Conservation (phyloP, 768 basidiomycete species). For the Boletellus sp. region DNA sequence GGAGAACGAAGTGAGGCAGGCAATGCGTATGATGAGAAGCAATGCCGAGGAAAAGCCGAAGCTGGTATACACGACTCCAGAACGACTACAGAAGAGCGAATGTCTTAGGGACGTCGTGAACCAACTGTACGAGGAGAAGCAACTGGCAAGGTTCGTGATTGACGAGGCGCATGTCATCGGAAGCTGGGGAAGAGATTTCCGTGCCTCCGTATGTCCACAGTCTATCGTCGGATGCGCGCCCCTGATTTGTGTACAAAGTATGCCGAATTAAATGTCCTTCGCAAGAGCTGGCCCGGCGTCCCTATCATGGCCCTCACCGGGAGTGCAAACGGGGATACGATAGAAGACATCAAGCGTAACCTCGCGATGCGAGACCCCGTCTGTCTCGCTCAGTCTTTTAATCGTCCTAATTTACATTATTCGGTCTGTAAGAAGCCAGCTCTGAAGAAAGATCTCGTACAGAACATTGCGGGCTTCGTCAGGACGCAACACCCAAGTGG, state of each 20-base stretch:
- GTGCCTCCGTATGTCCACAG: slow-evolving; percentile 61
- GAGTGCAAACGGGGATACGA: slow-evolving; percentile 78
- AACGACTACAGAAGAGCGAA: slow-evolving; percentile 69
- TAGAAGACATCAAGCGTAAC: slow-evolving; percentile 72
- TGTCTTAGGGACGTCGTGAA: slow-evolving; percentile 53
- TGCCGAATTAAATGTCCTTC: slow-evolving; percentile 59
- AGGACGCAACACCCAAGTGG: slow-evolving; percentile 49
- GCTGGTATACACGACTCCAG: slow-evolving; percentile 88
- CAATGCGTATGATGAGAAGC: slow-evolving; percentile 42
- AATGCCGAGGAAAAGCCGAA: slow-evolving; percentile 45
- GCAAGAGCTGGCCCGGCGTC: slow-evolving; percentile 68
- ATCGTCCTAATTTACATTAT: slow-evolving; percentile 89
- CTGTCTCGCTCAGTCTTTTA: slow-evolving; percentile 78
- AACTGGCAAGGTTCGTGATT: slow-evolving; percentile 85
- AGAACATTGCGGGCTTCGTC: slow-evolving; percentile 72
- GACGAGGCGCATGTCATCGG: slow-evolving; percentile 97
- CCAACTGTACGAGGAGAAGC: slow-evolving; percentile 50
- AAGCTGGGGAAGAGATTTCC: slow-evolving; percentile 92
- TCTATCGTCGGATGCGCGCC: slow-evolving; percentile 3
- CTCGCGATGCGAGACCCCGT: slow-evolving; percentile 60
- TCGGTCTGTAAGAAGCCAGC: slow-evolving; percentile 49
- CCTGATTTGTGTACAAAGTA: slow-evolving; percentile 47
- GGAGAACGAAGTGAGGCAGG: slow-evolving; percentile 36
- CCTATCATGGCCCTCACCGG: slow-evolving; percentile 98
- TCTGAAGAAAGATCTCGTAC: slow-evolving; percentile 40